Conservation (phyloP, 148 eudicot species). For the Polygonum aviculare region DNA sequence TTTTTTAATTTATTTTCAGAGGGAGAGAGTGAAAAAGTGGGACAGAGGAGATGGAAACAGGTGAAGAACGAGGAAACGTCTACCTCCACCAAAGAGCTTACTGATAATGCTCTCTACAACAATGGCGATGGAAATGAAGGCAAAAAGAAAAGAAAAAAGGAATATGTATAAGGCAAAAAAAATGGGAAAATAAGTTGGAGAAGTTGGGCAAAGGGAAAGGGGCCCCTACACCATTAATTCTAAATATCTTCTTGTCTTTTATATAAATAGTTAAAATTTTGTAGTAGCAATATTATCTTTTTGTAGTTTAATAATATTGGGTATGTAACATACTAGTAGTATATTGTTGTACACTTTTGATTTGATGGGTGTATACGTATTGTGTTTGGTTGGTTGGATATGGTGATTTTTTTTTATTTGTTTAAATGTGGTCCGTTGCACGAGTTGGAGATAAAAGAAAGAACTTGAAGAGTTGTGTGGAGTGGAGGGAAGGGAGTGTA, state of each 20-base stretch:
- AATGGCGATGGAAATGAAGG: neutral
- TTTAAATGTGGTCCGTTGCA: slow-evolving; percentile 7
- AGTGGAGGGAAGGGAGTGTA: slow-evolving; percentile 2
- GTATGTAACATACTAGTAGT: neutral
- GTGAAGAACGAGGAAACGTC: slow-evolving; percentile 10
- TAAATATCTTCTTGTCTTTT: slow-evolving; percentile 10
- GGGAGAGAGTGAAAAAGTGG: slow-evolving; percentile 7
- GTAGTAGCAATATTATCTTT: neutral
- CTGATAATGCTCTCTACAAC: neutral
- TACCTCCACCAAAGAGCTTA: slow-evolving; percentile 2
- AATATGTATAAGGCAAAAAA: neutral
- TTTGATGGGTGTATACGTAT: slow-evolving; percentile 1
- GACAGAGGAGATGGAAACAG: slow-evolving; percentile 7
- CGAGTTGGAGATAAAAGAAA: slow-evolving; percentile 7
- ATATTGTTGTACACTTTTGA: neutral
- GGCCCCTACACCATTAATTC: neutral
- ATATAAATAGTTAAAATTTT: neutral
- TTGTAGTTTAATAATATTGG: neutral
- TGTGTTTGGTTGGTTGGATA: neutral
- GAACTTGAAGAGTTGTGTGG: neutral
- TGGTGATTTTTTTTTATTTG: neutral
- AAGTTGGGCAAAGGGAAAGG: neutral
- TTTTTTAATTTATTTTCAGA: neutral
- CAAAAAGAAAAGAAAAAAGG: neutral
- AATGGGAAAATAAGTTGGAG: neutral